A percentile compares a stretch with the other conserved stretches of the same genome.
These are phyloP conservation scores for Zasmidium citrigriseum DNA, from an alignment of 2,329 filamentous ascomycete genomes.

Conservation along the genomic window DNA sequence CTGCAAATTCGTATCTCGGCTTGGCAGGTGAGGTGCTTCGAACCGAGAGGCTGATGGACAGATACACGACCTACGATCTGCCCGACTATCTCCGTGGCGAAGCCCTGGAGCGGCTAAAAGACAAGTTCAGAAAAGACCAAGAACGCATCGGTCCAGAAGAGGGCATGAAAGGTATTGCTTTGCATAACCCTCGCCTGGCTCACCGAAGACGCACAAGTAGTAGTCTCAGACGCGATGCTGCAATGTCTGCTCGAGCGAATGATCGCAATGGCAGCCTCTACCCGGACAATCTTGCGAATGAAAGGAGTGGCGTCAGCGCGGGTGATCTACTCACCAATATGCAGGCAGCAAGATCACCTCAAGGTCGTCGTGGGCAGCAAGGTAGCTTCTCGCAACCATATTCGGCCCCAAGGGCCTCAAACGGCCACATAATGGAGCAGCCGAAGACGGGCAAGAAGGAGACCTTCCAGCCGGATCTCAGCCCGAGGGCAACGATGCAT, in stretches of 20 bases:
- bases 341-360: constrained; percentile 64
- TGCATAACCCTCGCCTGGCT: constrained; percentile 75
- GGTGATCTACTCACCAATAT: constrained; percentile 79
- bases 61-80: constrained; percentile 86
- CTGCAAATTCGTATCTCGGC: constrained; percentile 91
- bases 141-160: constrained; percentile 82
- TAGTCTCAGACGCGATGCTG: constrained; percentile 75
- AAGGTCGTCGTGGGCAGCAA: constrained; percentile 47
- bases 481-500: constrained; percentile 52
- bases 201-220: constrained; percentile 69
- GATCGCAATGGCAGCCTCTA: constrained; percentile 24
- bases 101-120: constrained; percentile 80
- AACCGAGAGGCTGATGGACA: constrained; percentile 91
- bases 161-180: constrained; percentile 85
- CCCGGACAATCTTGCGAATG: constrained; percentile 22
- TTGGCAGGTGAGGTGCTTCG: constrained; percentile 87
- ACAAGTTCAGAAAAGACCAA: constrained; percentile 79
- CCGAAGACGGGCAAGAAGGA: constrained; percentile 42
- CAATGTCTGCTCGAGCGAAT: constrained; percentile 69
- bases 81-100: constrained; percentile 87
- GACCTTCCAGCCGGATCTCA: constrained; percentile 38
- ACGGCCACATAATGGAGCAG: constrained; percentile 44
- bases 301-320: constrained; percentile 46
- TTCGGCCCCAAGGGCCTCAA: constrained; percentile 38
- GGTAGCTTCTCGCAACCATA: constrained; percentile 52